Conservation (phyloP, 2,329 filamentous ascomycete species). For the Colletotrichum cordylinicola region DNA sequence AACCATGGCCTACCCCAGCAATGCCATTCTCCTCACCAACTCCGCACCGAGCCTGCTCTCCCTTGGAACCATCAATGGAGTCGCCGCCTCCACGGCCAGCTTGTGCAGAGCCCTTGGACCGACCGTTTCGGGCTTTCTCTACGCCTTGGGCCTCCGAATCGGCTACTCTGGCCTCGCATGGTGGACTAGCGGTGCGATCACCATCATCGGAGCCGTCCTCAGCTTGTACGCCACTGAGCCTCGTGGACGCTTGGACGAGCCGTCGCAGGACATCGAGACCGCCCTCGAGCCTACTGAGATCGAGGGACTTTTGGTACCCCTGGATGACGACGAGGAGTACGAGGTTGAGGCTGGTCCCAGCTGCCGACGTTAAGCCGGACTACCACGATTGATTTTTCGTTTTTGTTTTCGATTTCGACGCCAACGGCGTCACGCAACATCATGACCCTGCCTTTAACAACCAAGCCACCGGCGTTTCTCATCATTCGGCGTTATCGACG, state of each 20-base stretch:
- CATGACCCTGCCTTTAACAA: not conserved
- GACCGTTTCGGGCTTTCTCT: slow-evolving; percentile 84
- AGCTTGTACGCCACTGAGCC: slow-evolving; percentile 78
- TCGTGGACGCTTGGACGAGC: slow-evolving; percentile 48
- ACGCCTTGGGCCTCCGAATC: slow-evolving; percentile 77
- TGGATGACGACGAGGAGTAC: not conserved
- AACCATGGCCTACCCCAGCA: slow-evolving; percentile 89
- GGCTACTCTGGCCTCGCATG: slow-evolving; percentile 90
- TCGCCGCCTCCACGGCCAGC: slow-evolving; percentile 89
- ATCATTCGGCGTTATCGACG: slow-evolving; percentile 21
- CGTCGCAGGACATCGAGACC: slow-evolving; percentile 44
- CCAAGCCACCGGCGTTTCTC: slow-evolving; percentile 8
- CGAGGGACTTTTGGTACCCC: slow-evolving; percentile 3
- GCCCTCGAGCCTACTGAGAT: slow-evolving; percentile 27
- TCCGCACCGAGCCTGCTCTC: slow-evolving; percentile 83
- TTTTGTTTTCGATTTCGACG: not conserved
- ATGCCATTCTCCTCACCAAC: slow-evolving; percentile 88
- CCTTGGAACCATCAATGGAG: slow-evolving; percentile 90
- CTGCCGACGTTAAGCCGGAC: not conserved
- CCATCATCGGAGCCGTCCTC: slow-evolving; percentile 75
- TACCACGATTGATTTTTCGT: not conserved
- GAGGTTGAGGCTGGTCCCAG: slow-evolving; percentile 10
- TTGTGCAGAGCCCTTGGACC: slow-evolving; percentile 88
- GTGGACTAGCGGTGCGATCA: slow-evolving; percentile 87
- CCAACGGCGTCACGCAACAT: not conserved